These are phyloP conservation scores for Westerdykella aurantiaca DNA, from an alignment of 2,329 filamentous ascomycete genomes.

Conservation along the genomic window DNA sequence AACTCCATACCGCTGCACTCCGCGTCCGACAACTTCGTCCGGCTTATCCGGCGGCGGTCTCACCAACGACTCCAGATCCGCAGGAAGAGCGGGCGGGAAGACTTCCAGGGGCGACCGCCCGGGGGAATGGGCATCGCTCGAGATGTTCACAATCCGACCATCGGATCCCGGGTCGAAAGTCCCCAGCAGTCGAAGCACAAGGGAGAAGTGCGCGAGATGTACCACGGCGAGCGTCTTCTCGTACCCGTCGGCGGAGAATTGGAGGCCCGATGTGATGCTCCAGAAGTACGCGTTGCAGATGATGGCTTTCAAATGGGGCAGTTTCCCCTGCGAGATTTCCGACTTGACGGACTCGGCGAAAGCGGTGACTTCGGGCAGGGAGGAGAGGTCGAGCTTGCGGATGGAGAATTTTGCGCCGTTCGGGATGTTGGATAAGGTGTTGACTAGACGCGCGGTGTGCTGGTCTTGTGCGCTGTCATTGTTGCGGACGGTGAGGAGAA, in stretches of 20 bases:
- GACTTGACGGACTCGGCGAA: conserved; percentile 9
- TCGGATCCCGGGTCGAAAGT: conserved; percentile 5
- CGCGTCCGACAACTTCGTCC: conserved; percentile 33
- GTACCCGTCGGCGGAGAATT: conserved; percentile 14
- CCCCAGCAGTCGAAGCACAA: conserved; percentile 12
- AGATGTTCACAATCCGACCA: conserved; percentile 18
- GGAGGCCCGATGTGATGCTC: conserved; percentile 8
- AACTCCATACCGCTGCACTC: conserved; percentile 43
- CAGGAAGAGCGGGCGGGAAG: conserved; percentile 29
- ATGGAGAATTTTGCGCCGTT: conserved; percentile 6
- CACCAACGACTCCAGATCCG: conserved; percentile 34
- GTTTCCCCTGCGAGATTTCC: conserved; percentile 6
- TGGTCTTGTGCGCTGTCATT: conserved; percentile 7
- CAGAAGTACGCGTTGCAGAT: conserved; percentile 22
- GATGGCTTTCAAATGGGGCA: conserved; percentile 12
- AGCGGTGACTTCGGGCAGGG: conserved; percentile 7
- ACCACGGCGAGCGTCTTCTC: conserved; percentile 15
- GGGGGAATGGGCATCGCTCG: conserved; percentile 34
- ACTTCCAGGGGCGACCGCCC: conserved; percentile 36
- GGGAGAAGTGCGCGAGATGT: conserved; percentile 15
- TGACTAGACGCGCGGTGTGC: conserved; percentile 14
- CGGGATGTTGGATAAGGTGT: conserved; percentile 8
- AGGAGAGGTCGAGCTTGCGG: conserved; percentile 14
- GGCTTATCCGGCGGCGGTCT: conserved; percentile 27
- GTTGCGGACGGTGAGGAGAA: conserved; percentile 18